Percentiles rank a stretch among this genome's conserved stretches.
Conservation (phyloP, 768 basidiomycete genomes). For the Butyriboletus loyo region DNA sequence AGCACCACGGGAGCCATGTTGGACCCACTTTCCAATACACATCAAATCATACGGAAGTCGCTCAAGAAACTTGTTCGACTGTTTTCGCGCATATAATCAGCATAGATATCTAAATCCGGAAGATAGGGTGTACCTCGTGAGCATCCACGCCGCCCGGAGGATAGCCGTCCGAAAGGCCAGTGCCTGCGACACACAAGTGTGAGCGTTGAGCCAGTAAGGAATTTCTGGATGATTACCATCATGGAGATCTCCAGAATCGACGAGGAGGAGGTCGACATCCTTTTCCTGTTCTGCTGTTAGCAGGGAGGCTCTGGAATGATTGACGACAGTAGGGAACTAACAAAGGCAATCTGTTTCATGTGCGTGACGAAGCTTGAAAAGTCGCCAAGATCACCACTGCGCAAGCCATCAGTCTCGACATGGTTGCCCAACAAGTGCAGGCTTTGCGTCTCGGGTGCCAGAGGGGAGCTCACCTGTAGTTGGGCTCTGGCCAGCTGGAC, state of each 20-base stretch:
- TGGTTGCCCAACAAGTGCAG: background rate
- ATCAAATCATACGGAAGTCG: conserved; percentile 79
- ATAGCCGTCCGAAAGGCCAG: conserved; percentile 75
- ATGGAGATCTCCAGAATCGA: conserved; percentile 80
- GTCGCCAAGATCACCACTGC: conserved; percentile 68
- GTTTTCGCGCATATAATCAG: background rate
- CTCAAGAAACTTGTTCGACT: conserved; percentile 75
- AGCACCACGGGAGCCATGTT: background rate
- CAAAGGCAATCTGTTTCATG: conserved; percentile 72
- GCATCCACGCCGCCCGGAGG: conserved; percentile 68
- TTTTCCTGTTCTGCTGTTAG: conserved; percentile 40
- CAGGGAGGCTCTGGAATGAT: background rate
- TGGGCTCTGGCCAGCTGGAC: conserved; percentile 65
- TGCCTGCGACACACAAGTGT: conserved; percentile 42
- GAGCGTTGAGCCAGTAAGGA: background rate
- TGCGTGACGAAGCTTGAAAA: conserved; percentile 83
- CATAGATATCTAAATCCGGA: background rate
- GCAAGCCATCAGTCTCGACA: background rate
- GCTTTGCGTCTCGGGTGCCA: background rate
- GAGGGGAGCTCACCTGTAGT: conserved; percentile 50
- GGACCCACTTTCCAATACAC: conserved; percentile 78
- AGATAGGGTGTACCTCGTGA: conserved; percentile 51
- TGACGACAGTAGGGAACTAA: conserved; percentile 21
- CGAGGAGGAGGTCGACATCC: conserved; percentile 78
- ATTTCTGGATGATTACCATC: conserved; percentile 42